Base-by-base conservation (phyloP, 768 basidiomycete species). In the Mycena vulgaris region DNA sequence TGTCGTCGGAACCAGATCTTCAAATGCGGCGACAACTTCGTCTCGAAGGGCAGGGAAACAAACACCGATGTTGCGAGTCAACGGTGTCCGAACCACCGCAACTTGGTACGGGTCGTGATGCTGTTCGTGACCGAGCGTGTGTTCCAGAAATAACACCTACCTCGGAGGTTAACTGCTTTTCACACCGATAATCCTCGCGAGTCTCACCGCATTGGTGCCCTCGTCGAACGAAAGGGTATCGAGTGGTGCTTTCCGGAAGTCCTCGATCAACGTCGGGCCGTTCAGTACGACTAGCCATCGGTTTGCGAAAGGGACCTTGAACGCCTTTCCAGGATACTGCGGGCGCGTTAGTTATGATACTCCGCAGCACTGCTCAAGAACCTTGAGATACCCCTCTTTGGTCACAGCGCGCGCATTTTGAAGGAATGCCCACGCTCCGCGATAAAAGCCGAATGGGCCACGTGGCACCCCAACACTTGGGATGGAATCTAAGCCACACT, bases 11-110 rank as follows among this genome's bases (percentile, higher is more conserved):
- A 89, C 78, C 37, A 78, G 71, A 0, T 85, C 85, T 4, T 76
- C 71, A 58, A 89, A 85, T 0, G 88, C 79, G 0, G 75, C 60
- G 1, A 74, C 49, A 27, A 89, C 76, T 67, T 91, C 90, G 25
- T 87, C 82, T 10, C 78, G 80, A 17, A 90, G 74, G 23, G 81
- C 80, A 0, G 82, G 78, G 66, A 84, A 84, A 3, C 83, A 68
- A 2, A 59, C 64, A 0, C 76, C 80, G 9, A 89, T 76, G 56
- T 83, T 84, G 10, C 86, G 76, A 7, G 83, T 84, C 37, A 85
- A 69, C 19, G 75, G 69, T 0, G 76, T 74, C 3, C 77, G 79
- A 30, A 85, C 74, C 6, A 82, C 76, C 2, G 75, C 60, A 14
- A 80, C 49, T 42, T 84, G 83, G 56, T 79, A 82, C 2, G 75